Evolutionary conservation across 768 basidiomycete species (phyloP), one percentile per base, ranked within the genome.

Genomic region (Cantharellus cinnabarinus): DNA sequence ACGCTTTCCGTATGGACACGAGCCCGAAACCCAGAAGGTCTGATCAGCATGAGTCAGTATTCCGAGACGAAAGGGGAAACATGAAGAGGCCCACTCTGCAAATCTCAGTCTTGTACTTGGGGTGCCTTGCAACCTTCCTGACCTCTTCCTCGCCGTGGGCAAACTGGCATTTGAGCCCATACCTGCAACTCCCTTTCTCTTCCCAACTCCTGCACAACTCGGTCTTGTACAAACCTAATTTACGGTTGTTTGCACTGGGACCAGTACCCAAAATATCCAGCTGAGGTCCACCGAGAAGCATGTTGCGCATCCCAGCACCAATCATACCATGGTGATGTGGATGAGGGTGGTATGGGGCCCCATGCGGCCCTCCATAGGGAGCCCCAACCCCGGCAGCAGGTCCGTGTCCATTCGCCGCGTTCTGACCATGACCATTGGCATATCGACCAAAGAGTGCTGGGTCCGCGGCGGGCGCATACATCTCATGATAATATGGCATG

Each of bases 11-110:
- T 91, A 91, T 0, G 89, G 89, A 67, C 89, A 91, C 15, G 89
- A 88, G 37, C 89, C 89, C 53, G 88, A 89, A 7, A 90, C 83
- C 86, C 89, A 91, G 75, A 91, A 91, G 4, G 89, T 91, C 82
- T 89, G 65, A 5, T 50, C 88, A 80, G 69, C 89, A 93, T 63
- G 91, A 89, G 70, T 93, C 89, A 5, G 89, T 91, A 71, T 93
- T 93, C 71, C 91, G 91, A 87, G 86, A 66, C 20, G 57, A 59
- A 58, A 38, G 59, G 59, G 59, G 14, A 5, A 20, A 42, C 37
- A 41, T 54, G 10, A 54, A 54, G 10, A 54, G 35, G 35, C 7
- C 10, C 14, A 48, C 10, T 10, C 14, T 38, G 34, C 52, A 35
- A 54, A 54, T 14, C 7, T 10, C 14, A 54, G 10, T 48, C 75